phyloP scores from a whole-genome alignment of 2,329 filamentous ascomycete genomes.

The Aspergillus tamarii region DNA sequence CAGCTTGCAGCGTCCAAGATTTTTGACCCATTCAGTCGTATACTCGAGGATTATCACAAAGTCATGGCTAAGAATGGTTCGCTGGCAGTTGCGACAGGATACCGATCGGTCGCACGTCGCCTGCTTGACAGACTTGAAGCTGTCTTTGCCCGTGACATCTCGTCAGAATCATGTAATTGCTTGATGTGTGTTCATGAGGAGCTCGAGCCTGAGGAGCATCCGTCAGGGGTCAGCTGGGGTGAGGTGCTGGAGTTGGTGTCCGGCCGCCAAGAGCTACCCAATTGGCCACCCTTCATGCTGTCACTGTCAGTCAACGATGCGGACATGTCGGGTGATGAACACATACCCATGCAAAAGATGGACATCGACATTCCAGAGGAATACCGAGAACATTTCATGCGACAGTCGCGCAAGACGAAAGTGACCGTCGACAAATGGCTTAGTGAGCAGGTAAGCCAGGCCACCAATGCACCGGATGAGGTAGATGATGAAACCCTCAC shows the following conservation, averaged over 20 bases:
- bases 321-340: slow-evolving; percentile 57
- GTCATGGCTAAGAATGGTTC: slow-evolving; percentile 85
- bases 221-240: slow-evolving; percentile 80
- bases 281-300: slow-evolving; percentile 86
- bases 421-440: slow-evolving; percentile 92
- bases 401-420: slow-evolving; percentile 89
- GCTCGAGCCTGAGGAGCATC: slow-evolving; percentile 57
- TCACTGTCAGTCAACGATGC: slow-evolving; percentile 59
- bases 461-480: slow-evolving; percentile 77
- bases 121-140: slow-evolving; percentile 88
- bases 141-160: slow-evolving; percentile 91
- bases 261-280: slow-evolving; percentile 80
- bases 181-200: slow-evolving; percentile 76
- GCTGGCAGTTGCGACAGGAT: slow-evolving; percentile 90
- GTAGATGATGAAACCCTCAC: slow-evolving; percentile 92
- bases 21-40: slow-evolving; percentile 79
- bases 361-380: slow-evolving; percentile 94
- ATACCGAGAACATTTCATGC: slow-evolving; percentile 87
- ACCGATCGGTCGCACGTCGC: slow-evolving; percentile 88
- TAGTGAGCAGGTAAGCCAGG: slow-evolving; percentile 73
- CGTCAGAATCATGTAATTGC: slow-evolving; percentile 81
- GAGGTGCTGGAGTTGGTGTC: slow-evolving; percentile 93
- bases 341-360: slow-evolving; percentile 72
- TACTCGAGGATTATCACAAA: slow-evolving; percentile 82
- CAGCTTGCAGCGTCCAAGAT: slow-evolving; percentile 70